Evolutionary conservation across 2,329 filamentous ascomycete genomes (phyloP).

Genomic region (Diplocarpon rosae): DNA sequence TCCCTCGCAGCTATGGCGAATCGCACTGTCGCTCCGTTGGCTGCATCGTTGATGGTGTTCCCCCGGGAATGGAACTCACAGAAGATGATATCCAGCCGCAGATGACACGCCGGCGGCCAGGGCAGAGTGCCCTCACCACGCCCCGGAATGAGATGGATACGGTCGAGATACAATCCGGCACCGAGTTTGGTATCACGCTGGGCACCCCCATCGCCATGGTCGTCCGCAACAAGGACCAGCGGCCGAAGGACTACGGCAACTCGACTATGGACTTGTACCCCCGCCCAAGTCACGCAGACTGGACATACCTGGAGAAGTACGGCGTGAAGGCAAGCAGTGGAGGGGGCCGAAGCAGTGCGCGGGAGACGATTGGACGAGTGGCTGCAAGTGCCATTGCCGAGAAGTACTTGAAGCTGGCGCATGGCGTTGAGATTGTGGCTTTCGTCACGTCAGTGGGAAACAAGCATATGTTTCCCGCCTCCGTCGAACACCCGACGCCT

Average conservation of each 20-base stretch:
- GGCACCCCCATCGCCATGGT: conserved; percentile 84
- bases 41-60: conserved; percentile 88
- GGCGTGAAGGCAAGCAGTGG: conserved; percentile 85
- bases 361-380: conserved; percentile 89
- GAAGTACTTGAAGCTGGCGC: conserved; percentile 72
- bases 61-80: conserved; percentile 74
- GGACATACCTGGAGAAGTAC: conserved; percentile 96
- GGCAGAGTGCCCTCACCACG: conserved; percentile 82
- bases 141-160: conserved; percentile 86
- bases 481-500: conserved; percentile 53
- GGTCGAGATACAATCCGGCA: conserved; percentile 87
- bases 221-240: conserved; percentile 85
- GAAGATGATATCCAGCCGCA: conserved; percentile 89
- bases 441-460: conserved; percentile 80
- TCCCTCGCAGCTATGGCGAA: conserved; percentile 49
- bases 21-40: conserved; percentile 89
- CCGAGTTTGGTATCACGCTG: conserved; percentile 78
- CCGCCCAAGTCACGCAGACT: conserved; percentile 86
- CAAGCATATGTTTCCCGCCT: conserved; percentile 65
- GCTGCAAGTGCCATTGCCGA: conserved; percentile 88
- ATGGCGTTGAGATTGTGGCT: conserved; percentile 83
- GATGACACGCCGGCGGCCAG: conserved; percentile 80
- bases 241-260: conserved; percentile 83
- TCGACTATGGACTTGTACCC: conserved; percentile 88
- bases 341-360: conserved; percentile 80